phyloP scores from a whole-genome alignment of 2,329 filamentous ascomycete species.

The Colletotrichum euphorbiae region DNA sequence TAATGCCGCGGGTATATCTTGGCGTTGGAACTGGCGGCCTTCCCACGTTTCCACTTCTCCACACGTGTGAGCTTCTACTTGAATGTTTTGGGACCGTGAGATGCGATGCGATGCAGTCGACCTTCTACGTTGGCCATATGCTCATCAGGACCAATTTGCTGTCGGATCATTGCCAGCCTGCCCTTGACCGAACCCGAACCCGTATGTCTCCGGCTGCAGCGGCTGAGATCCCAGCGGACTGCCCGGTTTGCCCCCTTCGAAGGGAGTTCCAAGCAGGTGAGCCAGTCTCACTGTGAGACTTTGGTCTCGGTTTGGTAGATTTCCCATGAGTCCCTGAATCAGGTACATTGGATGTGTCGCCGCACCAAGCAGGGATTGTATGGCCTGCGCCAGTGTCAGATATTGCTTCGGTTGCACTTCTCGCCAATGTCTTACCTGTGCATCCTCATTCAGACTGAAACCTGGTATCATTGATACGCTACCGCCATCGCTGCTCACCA shows the following conservation, averaged over 20 bases:
- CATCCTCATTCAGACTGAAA: constrained; percentile 16
- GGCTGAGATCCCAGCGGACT: constrained; percentile 37
- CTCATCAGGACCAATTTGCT: constrained; percentile 24
- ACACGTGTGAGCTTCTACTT: no score
- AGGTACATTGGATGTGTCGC: constrained; percentile 39
- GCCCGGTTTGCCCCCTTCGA: constrained; percentile 26
- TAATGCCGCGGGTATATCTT: background rate
- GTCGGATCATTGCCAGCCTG: constrained; percentile 34
- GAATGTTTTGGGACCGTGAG: no score
- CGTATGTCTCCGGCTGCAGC: constrained; percentile 37
- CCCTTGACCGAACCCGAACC: constrained; percentile 35
- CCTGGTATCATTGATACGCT: constrained; percentile 19
- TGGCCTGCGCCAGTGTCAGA: constrained; percentile 10
- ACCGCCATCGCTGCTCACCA: constrained; percentile 6
- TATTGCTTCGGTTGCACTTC: background rate
- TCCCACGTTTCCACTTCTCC: background rate
- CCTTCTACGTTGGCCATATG: background rate
- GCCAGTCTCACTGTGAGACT: constrained; percentile 29
- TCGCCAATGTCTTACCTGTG: constrained; percentile 27
- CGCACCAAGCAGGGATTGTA: constrained; percentile 28
- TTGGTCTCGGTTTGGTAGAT: constrained; percentile 37
- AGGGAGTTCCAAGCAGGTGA: constrained; percentile 30
- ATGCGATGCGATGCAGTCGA: background rate
- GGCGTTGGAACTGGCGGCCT: background rate
- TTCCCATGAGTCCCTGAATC: constrained; percentile 35